Percentiles rank a stretch among this genome's conserved stretches.
Conservation (phyloP, 75 land plant genomes). For the Gnetum montanum region DNA sequence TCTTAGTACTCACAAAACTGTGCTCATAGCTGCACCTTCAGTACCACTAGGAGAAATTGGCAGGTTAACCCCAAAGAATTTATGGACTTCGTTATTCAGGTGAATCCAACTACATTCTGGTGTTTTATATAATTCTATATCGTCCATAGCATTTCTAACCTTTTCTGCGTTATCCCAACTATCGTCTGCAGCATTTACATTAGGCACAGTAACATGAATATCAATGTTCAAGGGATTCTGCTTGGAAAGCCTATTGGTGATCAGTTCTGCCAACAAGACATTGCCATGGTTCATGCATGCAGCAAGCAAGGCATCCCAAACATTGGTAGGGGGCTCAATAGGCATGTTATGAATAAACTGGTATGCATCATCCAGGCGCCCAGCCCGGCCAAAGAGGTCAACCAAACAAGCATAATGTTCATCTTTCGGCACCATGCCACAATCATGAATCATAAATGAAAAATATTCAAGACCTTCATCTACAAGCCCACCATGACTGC, state of each 20-base stretch:
- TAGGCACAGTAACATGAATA: not conserved
- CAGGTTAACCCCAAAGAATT: not conserved
- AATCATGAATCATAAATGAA: conserved; percentile 20
- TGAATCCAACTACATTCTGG: conserved; percentile 9
- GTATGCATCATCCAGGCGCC: conserved; percentile 35
- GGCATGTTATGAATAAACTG: conserved; percentile 34
- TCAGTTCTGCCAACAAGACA: not conserved
- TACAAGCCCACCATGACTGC: conserved; percentile 33
- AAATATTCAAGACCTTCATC: conserved; percentile 10
- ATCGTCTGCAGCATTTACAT: conserved; percentile 10
- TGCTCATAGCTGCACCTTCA: too few species aligned
- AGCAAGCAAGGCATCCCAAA: not conserved
- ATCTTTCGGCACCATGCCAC: conserved; percentile 20
- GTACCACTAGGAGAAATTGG: too few species aligned
- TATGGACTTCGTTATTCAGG: not conserved
- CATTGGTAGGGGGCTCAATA: conserved; percentile 10
- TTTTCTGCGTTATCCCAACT: conserved; percentile 4
- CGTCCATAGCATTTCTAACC: conserved; percentile 2
- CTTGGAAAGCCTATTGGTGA: not conserved
- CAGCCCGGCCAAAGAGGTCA: conserved; percentile 48
- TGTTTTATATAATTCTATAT: conserved; percentile 1
- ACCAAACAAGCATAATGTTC: conserved; percentile 54
- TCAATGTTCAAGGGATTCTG: not conserved
- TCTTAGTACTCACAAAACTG: too few species aligned
- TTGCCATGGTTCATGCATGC: not conserved